These are phyloP conservation scores for Austropuccinia psidii DNA, from an alignment of 1,284 basidiomycete species.

Conservation along the genomic window DNA sequence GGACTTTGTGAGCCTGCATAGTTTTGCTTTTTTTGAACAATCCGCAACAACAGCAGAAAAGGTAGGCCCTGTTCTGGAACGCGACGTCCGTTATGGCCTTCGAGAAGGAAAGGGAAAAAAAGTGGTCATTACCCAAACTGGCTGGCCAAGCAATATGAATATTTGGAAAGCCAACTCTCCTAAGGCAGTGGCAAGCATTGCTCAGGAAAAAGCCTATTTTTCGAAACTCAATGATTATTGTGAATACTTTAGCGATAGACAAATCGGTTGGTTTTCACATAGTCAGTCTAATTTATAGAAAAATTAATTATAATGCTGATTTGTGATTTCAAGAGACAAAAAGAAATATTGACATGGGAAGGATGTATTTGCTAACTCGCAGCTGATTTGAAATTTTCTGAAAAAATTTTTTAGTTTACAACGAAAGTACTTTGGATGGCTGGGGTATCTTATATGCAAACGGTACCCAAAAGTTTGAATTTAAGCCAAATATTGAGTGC, in stretches of 20 bases:
- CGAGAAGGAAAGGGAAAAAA: not conserved
- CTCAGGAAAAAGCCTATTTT: conserved; percentile 49
- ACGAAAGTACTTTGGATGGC: not conserved
- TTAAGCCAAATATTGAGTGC: conserved; percentile 25
- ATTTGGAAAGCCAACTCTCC: conserved; percentile 40
- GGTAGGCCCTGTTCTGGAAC: conserved; percentile 60
- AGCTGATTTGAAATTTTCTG: not conserved
- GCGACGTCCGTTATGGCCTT: conserved; percentile 49
- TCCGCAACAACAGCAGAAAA: conserved; percentile 57
- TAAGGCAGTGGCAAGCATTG: conserved; percentile 40
- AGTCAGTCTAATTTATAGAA: conserved; percentile 54
- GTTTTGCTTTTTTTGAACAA: conserved; percentile 63
- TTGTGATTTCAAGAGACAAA: not conserved
- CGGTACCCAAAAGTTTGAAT: conserved; percentile 17
- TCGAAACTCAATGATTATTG: conserved; percentile 61
- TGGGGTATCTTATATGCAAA: conserved; percentile 31
- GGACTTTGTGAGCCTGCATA: conserved; percentile 61
- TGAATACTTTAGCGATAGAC: conserved; percentile 40
- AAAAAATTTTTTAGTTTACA: not conserved
- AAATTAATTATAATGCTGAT: conserved; percentile 47
- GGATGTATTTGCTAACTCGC: not conserved
- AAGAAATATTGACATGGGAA: not conserved
- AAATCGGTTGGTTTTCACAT: conserved; percentile 70
- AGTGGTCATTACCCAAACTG: conserved; percentile 39
- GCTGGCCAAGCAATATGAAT: conserved; percentile 43